phyloP scores from a whole-genome alignment of 345 rosid genomes.

The Bruguiera parviflora region DNA sequence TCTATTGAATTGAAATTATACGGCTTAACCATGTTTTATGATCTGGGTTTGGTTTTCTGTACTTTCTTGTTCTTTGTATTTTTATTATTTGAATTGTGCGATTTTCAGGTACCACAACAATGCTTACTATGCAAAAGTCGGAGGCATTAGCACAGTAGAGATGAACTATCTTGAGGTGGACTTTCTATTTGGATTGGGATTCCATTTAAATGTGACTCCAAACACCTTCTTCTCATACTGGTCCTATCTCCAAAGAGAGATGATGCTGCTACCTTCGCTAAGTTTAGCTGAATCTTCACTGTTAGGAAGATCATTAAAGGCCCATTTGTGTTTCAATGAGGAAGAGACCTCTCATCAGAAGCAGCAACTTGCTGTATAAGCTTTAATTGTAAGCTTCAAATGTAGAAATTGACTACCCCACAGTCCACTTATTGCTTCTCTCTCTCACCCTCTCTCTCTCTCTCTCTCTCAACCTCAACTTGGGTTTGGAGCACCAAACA shows the following conservation, averaged over 20 bases:
- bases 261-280: constrained; percentile 48
- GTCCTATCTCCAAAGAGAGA: constrained; percentile 62
- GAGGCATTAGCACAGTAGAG: constrained; percentile 80
- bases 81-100: neutral
- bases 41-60: constrained; percentile 16
- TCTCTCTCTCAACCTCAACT: neutral
- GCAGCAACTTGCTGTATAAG: constrained; percentile 58
- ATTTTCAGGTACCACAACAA: constrained; percentile 68
- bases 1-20: neutral
- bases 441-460: neutral
- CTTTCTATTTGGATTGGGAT: constrained; percentile 78
- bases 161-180: constrained; percentile 87
- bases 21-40: neutral
- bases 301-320: constrained; percentile 29
- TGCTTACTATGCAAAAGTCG: constrained; percentile 89
- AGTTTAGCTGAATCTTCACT: constrained; percentile 27
- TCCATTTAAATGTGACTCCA: constrained; percentile 79
- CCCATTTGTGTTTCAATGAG: constrained; percentile 51
- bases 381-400: neutral
- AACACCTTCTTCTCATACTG: constrained; percentile 64
- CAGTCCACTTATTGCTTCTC: neutral
- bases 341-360: constrained; percentile 64
- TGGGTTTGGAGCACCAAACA: constrained; percentile 18
- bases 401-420: constrained; percentile 25
- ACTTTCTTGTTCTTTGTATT: neutral